phyloP scores from a whole-genome alignment of 2,329 filamentous ascomycete genomes.

The Purpureocillium lavendulum region DNA sequence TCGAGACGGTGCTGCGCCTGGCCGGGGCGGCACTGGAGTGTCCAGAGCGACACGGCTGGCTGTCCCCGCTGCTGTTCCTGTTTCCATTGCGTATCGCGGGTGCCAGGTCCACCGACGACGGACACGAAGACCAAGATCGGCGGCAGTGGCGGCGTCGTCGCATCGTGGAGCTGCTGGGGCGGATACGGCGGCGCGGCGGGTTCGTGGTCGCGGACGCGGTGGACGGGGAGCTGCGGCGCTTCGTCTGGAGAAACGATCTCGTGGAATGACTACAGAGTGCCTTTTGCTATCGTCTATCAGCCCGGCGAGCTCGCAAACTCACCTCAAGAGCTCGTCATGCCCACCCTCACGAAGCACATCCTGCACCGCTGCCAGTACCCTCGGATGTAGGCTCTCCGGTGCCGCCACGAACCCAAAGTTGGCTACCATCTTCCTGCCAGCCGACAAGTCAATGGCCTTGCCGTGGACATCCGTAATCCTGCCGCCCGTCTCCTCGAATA shows the following conservation, averaged over 20 bases:
- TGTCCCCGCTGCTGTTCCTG: conserved; percentile 23
- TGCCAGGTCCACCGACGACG: conserved; percentile 14
- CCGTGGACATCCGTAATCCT: conserved; percentile 47
- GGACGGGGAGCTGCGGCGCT: conserved; percentile 2
- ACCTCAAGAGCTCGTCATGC: conserved; percentile 12
- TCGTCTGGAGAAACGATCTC: too few relatives aligned
- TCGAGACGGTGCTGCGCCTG: conserved; percentile 13
- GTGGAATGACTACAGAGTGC: too few relatives aligned
- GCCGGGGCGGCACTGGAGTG: conserved; percentile 9
- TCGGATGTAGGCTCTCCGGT: conserved; percentile 31
- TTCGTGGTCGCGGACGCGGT: conserved; percentile 17
- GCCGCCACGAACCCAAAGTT: conserved; percentile 52
- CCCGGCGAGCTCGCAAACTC: not conserved
- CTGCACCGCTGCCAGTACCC: conserved; percentile 59
- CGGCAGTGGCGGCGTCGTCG: not conserved
- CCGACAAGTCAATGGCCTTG: conserved; percentile 37
- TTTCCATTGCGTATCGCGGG: conserved; percentile 26
- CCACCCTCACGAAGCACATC: conserved; percentile 52
- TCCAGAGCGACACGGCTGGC: too few relatives aligned
- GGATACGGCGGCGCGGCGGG: conserved; percentile 8
- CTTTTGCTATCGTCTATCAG: too few relatives aligned
- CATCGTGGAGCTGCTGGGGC: conserved; percentile 11
- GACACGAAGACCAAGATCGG: too few relatives aligned
- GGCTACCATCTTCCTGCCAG: conserved; percentile 36
- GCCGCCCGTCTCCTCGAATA: conserved; percentile 50